Conservation (phyloP, 148 eudicot genomes). For the Camellia granthamiana region DNA sequence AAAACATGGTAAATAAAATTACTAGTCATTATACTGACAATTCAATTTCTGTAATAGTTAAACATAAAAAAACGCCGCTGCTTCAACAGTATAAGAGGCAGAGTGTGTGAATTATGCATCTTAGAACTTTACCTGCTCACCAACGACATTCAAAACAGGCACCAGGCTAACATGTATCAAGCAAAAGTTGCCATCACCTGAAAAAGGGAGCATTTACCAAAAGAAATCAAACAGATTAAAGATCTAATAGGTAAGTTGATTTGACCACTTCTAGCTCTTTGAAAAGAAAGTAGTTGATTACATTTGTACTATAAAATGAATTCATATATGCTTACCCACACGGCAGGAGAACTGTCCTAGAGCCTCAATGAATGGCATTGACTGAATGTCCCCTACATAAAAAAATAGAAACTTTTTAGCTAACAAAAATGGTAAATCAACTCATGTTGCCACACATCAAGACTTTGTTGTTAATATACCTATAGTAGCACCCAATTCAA, state of each 20-base stretch:
- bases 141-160: conserved; percentile 88
- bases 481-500: conserved; percentile 96
- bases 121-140: conserved; percentile 67
- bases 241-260: neutral
- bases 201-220: conserved; percentile 9
- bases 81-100: conserved; percentile 7
- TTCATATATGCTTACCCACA: conserved; percentile 57
- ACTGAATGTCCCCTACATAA: conserved; percentile 84
- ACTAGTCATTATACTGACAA: conserved; percentile 13
- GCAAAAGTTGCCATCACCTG: conserved; percentile 94
- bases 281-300: neutral
- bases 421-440: neutral
- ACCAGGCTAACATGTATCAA: conserved; percentile 96
- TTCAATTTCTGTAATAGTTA: neutral
- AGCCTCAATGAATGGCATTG: conserved; percentile 96
- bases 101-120: neutral
- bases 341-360: conserved; percentile 88
- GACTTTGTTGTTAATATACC: conserved; percentile 36
- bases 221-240: neutral
- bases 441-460: neutral
- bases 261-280: neutral
- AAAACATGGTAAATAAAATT: conserved; percentile 21
- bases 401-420: neutral
- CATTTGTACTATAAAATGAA: neutral
- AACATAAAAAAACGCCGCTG: neutral